Base-by-base conservation (phyloP, 352 stramenopile genomes). In the Aphanomyces cochlioides region DNA sequence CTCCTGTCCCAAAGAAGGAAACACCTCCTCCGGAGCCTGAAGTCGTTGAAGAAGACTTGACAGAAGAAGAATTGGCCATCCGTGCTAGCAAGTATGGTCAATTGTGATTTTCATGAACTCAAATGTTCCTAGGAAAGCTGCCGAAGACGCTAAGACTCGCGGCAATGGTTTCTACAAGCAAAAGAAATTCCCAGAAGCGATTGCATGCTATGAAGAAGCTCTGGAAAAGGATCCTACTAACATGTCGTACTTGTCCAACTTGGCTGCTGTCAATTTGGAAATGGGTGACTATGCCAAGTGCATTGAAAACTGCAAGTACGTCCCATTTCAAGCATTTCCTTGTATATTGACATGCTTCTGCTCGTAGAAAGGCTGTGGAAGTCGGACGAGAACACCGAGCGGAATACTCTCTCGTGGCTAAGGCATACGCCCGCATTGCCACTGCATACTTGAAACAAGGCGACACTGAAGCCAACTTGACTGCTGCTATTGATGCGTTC, bases 81-180 rank as follows among this genome's bases (percentile, higher is more conserved):
- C 82, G 84, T 8, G 79, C 72, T 19, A 66, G 17, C 1, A 87
- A 89, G 72, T 40, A 40, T 34, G 50, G 8, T 58, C n/a, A n/a
- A 2, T 58, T 34, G 8, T 58, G 1, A 12, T 56, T 66, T 10
- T 2, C 39, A 53, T 50, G 39, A 56, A 1, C 10, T 34, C 21
- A 56, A 47, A 39, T n/a, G 10, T 36, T 56, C 63, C 73, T 28
- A 81, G 79, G 69, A 88, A 94, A 67, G 79, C 78, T 19, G 94
- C 96, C 0, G 81, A 96, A 10, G 87, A 88, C 41, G 86, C 91
- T 65, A 99, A 99, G 80, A 81, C 97, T 57, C 83, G 89, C 45
- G 97, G 97, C 50, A 99, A 99, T 75, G 83, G 86, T 5, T 81
- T 98, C 6, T 99, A 99, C 93, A 99, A 99, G 85, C 70, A 89